Conservation (phyloP, 2,329 filamentous ascomycete genomes). For the Paraconiothyrium sp. region DNA sequence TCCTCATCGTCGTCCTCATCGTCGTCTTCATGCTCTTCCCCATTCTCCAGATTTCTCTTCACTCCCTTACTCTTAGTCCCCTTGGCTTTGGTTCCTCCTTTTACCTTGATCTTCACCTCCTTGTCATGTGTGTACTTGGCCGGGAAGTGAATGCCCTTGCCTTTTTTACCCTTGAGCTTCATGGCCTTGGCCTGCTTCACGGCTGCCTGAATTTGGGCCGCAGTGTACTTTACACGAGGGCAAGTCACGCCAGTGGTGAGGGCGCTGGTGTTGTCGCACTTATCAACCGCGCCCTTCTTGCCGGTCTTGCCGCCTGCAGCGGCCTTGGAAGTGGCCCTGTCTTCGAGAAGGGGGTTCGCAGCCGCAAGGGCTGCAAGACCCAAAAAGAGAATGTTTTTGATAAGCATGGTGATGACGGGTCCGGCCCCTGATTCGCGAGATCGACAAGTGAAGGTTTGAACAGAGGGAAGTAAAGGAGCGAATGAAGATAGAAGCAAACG, state of each 20-base stretch:
- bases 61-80: not conserved
- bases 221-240: conserved; percentile 10
- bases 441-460: not conserved
- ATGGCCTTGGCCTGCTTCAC: conserved; percentile 14
- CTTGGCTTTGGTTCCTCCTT: not conserved
- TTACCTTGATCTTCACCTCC: conserved; percentile 1
- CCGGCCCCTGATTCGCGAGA: conserved; percentile 1
- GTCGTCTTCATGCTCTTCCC: not conserved
- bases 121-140: conserved; percentile 9
- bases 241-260: conserved; percentile 2
- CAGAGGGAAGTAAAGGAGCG: not conserved
- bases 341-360: conserved; percentile 13
- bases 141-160: conserved; percentile 14
- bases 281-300: not conserved
- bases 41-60: conserved; percentile 1
- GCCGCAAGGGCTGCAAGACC: conserved; percentile 14
- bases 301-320: conserved; percentile 4
- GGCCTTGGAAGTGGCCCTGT: not conserved
- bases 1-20: not conserved
- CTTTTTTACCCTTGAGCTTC: conserved; percentile 12
- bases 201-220: not conserved
- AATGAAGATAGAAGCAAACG: not conserved
- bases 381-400: conserved; percentile 13
- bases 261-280: not conserved
- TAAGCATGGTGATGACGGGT: conserved; percentile 11